Percentiles rank a stretch among this genome's conserved stretches.
Evolutionary conservation across 208 protist genomes (phyloP).

Genomic region (Crithidia brevicula): DNA sequence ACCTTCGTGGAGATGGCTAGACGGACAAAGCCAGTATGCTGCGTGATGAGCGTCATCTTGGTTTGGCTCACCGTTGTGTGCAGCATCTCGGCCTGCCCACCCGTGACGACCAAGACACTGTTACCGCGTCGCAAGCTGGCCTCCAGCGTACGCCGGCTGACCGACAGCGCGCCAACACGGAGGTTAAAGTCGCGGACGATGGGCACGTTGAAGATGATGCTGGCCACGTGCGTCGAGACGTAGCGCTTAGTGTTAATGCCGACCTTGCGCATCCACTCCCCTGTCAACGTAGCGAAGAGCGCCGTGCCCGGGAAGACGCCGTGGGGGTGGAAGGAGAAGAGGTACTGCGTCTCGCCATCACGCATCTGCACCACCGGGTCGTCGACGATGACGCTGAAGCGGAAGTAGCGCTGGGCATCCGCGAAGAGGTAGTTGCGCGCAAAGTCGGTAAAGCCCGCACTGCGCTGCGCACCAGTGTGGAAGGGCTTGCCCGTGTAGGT

Average conservation of each 20-base stretch:
- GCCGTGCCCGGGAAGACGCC: constrained; percentile 83
- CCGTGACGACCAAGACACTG: constrained; percentile 80
- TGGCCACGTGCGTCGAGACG: constrained; percentile 72
- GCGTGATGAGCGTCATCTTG: constrained; percentile 69
- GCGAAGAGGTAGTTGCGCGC: constrained; percentile 61
- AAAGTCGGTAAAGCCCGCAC: constrained; percentile 51
- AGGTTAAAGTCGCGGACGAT: constrained; percentile 82
- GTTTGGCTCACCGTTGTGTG: constrained; percentile 47
- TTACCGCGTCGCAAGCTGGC: constrained; percentile 65
- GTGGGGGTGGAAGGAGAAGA: constrained; percentile 88
- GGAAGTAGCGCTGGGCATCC: constrained; percentile 75
- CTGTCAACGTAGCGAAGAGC: constrained; percentile 55
- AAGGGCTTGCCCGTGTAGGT: constrained; percentile 67
- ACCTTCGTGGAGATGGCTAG: constrained; percentile 67
- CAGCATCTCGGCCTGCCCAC: constrained; percentile 90
- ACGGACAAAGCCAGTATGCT: constrained; percentile 84
- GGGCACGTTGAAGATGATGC: constrained; percentile 80
- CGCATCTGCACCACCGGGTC: constrained; percentile 59
- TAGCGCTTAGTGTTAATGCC: constrained; percentile 48
- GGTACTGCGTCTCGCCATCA: constrained; percentile 54
- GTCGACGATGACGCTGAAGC: constrained; percentile 64
- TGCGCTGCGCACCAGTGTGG: constrained; percentile 63
- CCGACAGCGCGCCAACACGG: constrained; percentile 52
- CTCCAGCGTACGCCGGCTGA: constrained; percentile 58
- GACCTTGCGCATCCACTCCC: constrained; percentile 61